phyloP scores from a whole-genome alignment of 441 rosid species.

The Bruguiera hainesii region DNA sequence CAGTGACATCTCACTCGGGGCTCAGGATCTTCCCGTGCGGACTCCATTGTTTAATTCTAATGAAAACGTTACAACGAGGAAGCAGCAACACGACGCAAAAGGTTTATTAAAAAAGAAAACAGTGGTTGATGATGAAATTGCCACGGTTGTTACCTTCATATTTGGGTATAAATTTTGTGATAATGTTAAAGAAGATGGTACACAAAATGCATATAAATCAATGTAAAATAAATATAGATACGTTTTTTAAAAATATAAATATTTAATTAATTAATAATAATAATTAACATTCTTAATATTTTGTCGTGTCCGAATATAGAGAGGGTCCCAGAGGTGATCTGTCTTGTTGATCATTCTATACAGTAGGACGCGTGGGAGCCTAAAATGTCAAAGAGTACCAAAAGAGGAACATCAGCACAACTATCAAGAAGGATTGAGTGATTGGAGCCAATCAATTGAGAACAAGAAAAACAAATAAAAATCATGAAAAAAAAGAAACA shows the following conservation, averaged over 20 bases:
- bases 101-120: not conserved
- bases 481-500: not conserved
- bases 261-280: too few relatives aligned
- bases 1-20: too few relatives aligned
- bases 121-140: not conserved
- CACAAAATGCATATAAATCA: too few relatives aligned
- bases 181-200: not conserved
- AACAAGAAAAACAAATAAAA: not conserved
- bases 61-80: not conserved
- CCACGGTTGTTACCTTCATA: not conserved
- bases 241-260: not conserved
- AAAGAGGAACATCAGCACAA: not conserved
- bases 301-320: not conserved
- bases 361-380: slow-evolving; percentile 21
- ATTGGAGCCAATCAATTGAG: slow-evolving; percentile 19
- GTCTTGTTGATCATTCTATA: not conserved
- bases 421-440: slow-evolving; percentile 15
- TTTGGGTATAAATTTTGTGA: too few relatives aligned
- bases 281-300: too few relatives aligned
- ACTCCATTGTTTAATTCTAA: not conserved
- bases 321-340: slow-evolving; percentile 15
- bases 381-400: not conserved
- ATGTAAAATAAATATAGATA: too few relatives aligned
- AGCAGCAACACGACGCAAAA: too few relatives aligned
- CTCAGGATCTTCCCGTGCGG: not conserved